Evolutionary conservation across 768 basidiomycete species (phyloP).

Genomic region (Mycena rosella): DNA sequence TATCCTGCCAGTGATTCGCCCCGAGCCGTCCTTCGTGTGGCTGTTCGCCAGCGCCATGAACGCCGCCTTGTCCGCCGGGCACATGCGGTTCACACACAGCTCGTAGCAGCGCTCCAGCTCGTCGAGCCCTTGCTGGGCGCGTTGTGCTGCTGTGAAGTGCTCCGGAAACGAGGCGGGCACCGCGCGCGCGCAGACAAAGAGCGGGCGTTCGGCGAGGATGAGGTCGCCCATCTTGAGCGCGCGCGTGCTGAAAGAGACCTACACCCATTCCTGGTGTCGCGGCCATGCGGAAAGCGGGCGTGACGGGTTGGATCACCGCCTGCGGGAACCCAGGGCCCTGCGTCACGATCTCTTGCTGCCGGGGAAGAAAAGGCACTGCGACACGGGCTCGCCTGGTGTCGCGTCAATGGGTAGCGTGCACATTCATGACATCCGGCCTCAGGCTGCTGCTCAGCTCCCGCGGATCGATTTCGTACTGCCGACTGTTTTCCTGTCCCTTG

Average conservation of each 20-base stretch:
- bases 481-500: not conserved
- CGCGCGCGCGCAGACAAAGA: slow-evolving; percentile 46
- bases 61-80: slow-evolving; percentile 40
- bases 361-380: slow-evolving; percentile 24
- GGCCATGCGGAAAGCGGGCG: slow-evolving; percentile 27
- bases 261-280: slow-evolving; percentile 39
- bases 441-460: not conserved
- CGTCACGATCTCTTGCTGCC: slow-evolving; percentile 24
- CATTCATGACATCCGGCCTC: slow-evolving; percentile 9
- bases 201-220: slow-evolving; percentile 53
- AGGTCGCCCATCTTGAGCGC: slow-evolving; percentile 47
- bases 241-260: slow-evolving; percentile 49
- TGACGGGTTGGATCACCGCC: slow-evolving; percentile 25
- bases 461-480: not conserved
- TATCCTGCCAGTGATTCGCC: slow-evolving; percentile 48
- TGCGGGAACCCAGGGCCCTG: slow-evolving; percentile 31
- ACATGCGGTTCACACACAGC: slow-evolving; percentile 43
- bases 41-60: slow-evolving; percentile 49
- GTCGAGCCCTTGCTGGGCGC: slow-evolving; percentile 9
- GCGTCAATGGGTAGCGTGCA: slow-evolving; percentile 10
- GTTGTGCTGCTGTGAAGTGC: not conserved
- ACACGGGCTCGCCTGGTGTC: slow-evolving; percentile 12
- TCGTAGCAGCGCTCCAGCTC: slow-evolving; percentile 41
- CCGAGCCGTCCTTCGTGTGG: slow-evolving; percentile 49
- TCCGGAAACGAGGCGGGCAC: not conserved